phyloP scores from a whole-genome alignment of 768 basidiomycete species.

The Mycena sanguinolenta region DNA sequence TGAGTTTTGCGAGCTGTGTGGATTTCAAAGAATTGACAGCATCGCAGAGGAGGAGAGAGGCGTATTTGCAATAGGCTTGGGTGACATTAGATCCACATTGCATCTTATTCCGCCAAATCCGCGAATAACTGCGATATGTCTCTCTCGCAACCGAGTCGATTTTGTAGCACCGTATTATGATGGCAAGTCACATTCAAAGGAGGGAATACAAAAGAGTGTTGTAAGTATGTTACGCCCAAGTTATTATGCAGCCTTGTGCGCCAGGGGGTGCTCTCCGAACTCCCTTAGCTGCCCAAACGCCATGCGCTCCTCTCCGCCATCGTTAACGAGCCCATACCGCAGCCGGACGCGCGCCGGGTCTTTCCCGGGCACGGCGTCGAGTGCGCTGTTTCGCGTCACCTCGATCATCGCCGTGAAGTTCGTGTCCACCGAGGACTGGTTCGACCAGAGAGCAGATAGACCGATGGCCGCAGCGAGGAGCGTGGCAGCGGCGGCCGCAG shows the following conservation, averaged over 20 bases:
- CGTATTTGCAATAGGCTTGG: too few relatives aligned
- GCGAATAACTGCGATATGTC: too few relatives aligned
- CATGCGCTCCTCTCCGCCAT: constrained; percentile 16
- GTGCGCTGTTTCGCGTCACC: constrained; percentile 17
- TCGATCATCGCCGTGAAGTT: constrained; percentile 21
- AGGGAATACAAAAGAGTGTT: too few relatives aligned
- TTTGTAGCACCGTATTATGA: too few relatives aligned
- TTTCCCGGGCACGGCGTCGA: constrained; percentile 12
- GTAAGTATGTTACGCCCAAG: too few relatives aligned
- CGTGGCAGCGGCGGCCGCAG: not conserved
- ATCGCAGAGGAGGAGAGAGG: too few relatives aligned
- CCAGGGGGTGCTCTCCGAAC: constrained; percentile 12
- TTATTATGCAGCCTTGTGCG: not conserved
- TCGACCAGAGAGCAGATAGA: constrained; percentile 1
- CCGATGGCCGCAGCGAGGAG: constrained; percentile 13
- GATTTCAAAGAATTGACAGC: too few relatives aligned
- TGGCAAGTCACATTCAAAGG: too few relatives aligned
- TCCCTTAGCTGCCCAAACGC: constrained; percentile 19
- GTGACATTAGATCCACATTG: too few relatives aligned
- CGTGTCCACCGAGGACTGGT: constrained; percentile 8
- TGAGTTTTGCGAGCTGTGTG: too few relatives aligned
- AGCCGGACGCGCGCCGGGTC: constrained; percentile 14
- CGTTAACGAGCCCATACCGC: constrained; percentile 14
- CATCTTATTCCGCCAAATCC: too few relatives aligned
- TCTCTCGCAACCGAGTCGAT: too few relatives aligned